phyloP scores from a whole-genome alignment of 106 monocot species.

The Amphibolis antarctica region DNA sequence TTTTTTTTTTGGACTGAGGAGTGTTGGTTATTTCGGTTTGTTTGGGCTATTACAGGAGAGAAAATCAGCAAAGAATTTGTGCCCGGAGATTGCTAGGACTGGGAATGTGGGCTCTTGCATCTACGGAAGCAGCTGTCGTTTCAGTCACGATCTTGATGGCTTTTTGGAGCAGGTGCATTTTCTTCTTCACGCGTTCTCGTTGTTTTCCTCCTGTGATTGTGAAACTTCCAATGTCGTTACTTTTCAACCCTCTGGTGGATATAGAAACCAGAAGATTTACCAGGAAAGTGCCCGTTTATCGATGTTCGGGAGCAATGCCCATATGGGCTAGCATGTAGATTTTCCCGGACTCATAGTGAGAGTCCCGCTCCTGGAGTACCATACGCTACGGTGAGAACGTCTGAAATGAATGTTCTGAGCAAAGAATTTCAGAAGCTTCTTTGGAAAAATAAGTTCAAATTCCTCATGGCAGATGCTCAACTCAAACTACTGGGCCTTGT shows the following conservation, averaged over 20 bases:
- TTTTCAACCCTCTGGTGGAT: slow-evolving; percentile 5
- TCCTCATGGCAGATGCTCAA: slow-evolving; percentile 67
- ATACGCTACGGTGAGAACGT: slow-evolving; percentile 15
- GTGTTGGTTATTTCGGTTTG: neutral
- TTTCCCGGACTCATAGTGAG: slow-evolving; percentile 38
- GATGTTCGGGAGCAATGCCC: slow-evolving; percentile 40
- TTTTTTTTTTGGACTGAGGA: neutral
- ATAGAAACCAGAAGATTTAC: slow-evolving; percentile 81
- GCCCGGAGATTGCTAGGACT: slow-evolving; percentile 59
- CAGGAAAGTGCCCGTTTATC: slow-evolving; percentile 69
- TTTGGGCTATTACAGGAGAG: slow-evolving; percentile 33
- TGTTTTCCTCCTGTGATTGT: neutral
- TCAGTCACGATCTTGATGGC: slow-evolving; percentile 76
- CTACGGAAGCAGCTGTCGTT: slow-evolving; percentile 55
- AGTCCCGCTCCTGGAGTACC: slow-evolving; percentile 2
- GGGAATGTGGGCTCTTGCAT: slow-evolving; percentile 42
- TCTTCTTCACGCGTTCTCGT: neutral
- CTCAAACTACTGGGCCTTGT: slow-evolving; percentile 74
- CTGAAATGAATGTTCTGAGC: slow-evolving; percentile 54
- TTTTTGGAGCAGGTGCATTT: slow-evolving; percentile 53
- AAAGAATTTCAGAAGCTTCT: slow-evolving; percentile 82
- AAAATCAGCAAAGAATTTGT: slow-evolving; percentile 54
- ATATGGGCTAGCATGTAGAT: slow-evolving; percentile 84
- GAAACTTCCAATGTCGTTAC: neutral
- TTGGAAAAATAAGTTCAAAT: slow-evolving; percentile 83